These are phyloP conservation scores for Leptomonas seymouri DNA, from an alignment of 208 protist species.

Conservation along the genomic window DNA sequence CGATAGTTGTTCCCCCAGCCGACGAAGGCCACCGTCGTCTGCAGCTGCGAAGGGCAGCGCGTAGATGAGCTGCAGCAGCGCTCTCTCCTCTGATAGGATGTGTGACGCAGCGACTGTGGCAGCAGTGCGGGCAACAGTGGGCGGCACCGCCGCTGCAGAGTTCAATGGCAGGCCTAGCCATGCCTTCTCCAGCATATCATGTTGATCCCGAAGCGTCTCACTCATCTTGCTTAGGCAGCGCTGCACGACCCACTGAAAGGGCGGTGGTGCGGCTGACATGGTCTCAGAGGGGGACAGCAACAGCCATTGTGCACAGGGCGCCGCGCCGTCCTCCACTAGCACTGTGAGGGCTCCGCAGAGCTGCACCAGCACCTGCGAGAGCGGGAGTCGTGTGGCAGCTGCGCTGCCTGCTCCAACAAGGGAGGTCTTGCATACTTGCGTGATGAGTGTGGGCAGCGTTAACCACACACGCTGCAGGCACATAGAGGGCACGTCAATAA, in stretches of 20 bases:
- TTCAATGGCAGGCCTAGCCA: slow-evolving; percentile 18
- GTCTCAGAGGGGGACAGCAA: slow-evolving; percentile 22
- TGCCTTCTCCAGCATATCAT: slow-evolving; percentile 16
- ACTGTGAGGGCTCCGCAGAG: slow-evolving; percentile 15
- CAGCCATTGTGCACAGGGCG: slow-evolving; percentile 25
- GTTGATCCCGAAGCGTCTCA: slow-evolving; percentile 23
- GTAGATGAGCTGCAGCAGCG: slow-evolving; percentile 22
- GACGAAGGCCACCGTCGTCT: slow-evolving; percentile 22
- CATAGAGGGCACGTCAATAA: not conserved
- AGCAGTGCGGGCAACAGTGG: not conserved
- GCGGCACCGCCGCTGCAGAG: not conserved
- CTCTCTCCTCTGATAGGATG: slow-evolving; percentile 2
- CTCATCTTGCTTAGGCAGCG: slow-evolving; percentile 23
- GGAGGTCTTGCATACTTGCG: slow-evolving; percentile 24
- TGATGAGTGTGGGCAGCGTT: slow-evolving; percentile 38
- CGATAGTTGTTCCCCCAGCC: slow-evolving; percentile 38
- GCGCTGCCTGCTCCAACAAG: not conserved
- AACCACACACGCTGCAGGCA: slow-evolving; percentile 49
- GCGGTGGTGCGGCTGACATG: slow-evolving; percentile 27
- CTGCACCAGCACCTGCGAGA: slow-evolving; percentile 11
- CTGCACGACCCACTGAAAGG: slow-evolving; percentile 41
- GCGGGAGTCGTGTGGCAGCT: slow-evolving; percentile 5
- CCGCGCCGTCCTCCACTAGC: slow-evolving; percentile 8
- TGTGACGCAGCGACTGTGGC: slow-evolving; percentile 16
- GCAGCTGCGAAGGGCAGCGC: slow-evolving; percentile 20